Base-by-base conservation (phyloP, 257 asterid species). In the Solanum pinnatisectum region DNA sequence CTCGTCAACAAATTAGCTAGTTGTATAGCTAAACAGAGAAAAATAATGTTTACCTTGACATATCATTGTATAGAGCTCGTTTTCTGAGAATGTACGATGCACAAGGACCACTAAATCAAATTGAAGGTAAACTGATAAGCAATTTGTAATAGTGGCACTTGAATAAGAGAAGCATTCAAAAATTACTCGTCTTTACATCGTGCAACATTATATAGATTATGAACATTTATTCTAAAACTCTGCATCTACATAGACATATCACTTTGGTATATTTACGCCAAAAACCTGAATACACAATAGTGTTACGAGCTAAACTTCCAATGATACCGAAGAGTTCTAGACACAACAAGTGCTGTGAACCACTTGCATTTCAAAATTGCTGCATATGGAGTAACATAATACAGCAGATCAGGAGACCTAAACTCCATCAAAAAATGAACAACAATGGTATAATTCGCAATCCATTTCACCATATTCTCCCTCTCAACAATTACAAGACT, bases 31-130 rank as follows among this genome's bases (percentile, higher is more conserved):
- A 79, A 79, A 79, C 40, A 5, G 39, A 68, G 36, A 63, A 87
- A 60, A 30, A 12, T 3, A 32, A 30, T 1, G 70, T 52, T 56
- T 91, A 90, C 94, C 92, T 91, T 13, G 93, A 88, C 92, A 91
- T 88, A 63, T 91, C 92, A 85, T 89, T 63, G 86, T 90, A 89
- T 84, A 91, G 92, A 88, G 93, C 94, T 67, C 94, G 88, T 82
- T 91, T 92, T 20, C 93, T 90, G 83, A 91, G 89, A 74, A 88
- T 27, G 67, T 91, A 92, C 20, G 92, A 92, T 22, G 87, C 91
- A 70, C 94, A 91, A 5, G 94, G 93, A 56, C 92, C 92, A 35
- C 94, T 92, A 27, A 44, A 44, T 27, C 67, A 79, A 35, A 42
- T 79, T 40, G 10, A 79, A 79, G 25, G 39, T 27, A 44, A 25